Evolutionary conservation across 306 rosid genomes (phyloP).

Genomic region (Betula pendula): DNA sequence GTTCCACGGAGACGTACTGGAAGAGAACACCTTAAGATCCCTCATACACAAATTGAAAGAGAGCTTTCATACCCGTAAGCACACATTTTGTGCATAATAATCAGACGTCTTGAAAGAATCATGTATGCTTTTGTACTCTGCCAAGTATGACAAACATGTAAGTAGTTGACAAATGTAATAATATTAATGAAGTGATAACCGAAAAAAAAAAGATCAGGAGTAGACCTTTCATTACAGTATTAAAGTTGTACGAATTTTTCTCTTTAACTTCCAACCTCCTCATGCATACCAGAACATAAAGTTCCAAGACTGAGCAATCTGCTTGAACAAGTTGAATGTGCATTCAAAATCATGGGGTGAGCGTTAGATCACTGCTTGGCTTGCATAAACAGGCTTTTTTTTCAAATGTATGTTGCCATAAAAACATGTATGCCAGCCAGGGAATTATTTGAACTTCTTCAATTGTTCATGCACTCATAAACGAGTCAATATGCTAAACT

Average conservation of each 20-base stretch:
- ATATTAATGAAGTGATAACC: slow-evolving; percentile 20
- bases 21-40: slow-evolving; percentile 10
- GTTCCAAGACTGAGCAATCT: slow-evolving; percentile 90
- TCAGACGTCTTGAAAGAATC: slow-evolving; percentile 69
- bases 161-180: slow-evolving; percentile 21
- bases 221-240: slow-evolving; percentile 79
- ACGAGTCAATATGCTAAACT: neutral
- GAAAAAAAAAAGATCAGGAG: slow-evolving; percentile 3
- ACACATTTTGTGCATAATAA: slow-evolving; percentile 59
- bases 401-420: neutral
- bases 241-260: slow-evolving; percentile 80
- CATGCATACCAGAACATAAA: slow-evolving; percentile 86
- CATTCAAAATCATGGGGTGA: slow-evolving; percentile 4
- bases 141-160: slow-evolving; percentile 30
- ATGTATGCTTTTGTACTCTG: slow-evolving; percentile 75
- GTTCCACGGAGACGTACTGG: neutral
- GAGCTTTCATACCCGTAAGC: slow-evolving; percentile 66
- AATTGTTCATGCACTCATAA: neutral
- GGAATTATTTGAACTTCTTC: neutral
- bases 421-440: neutral
- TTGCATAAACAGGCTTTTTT: neutral
- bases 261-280: slow-evolving; percentile 87
- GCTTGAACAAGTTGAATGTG: slow-evolving; percentile 30
- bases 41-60: slow-evolving; percentile 17
- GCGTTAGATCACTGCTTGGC: neutral